These are phyloP conservation scores for Gracilaria domingensis DNA, from an alignment of 23 red algal species.

Conservation along the genomic window DNA sequence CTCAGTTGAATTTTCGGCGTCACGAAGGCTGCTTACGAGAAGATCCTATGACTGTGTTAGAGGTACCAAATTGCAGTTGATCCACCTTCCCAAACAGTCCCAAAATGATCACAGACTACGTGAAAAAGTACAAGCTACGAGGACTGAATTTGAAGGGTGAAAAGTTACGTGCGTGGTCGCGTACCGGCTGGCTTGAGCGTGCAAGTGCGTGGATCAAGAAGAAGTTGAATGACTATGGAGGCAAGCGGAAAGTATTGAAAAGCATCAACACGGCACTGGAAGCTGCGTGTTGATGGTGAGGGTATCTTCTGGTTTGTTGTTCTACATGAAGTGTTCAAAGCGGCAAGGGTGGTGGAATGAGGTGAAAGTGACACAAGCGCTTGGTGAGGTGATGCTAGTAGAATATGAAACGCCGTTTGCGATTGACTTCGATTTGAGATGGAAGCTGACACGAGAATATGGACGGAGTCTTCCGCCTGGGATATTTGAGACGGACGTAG, in stretches of 20 bases:
- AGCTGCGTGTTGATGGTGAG: not conserved
- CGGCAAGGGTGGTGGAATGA: slow-evolving; percentile 7
- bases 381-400: slow-evolving; percentile 7
- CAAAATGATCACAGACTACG: too few species aligned
- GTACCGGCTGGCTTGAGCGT: not conserved
- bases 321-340: slow-evolving; percentile 19
- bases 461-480: not conserved
- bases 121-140: too few species aligned
- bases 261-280: not conserved
- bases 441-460: slow-evolving; percentile 19
- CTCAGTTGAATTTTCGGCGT: too few species aligned
- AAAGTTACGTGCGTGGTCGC: not conserved
- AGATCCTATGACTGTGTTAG: too few species aligned
- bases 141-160: too few species aligned
- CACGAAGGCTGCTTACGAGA: too few species aligned
- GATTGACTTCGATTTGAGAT: not conserved
- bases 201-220: not conserved
- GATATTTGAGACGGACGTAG: not conserved
- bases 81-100: too few species aligned
- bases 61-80: too few species aligned
- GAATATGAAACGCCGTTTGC: not conserved
- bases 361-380: not conserved
- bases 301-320: not conserved
- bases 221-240: not conserved
- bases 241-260: not conserved